Percentiles rank a stretch among this genome's conserved stretches.
phyloP scores from a whole-genome alignment of 2,329 filamentous ascomycete genomes.

The Trichophyton benhamiae region DNA sequence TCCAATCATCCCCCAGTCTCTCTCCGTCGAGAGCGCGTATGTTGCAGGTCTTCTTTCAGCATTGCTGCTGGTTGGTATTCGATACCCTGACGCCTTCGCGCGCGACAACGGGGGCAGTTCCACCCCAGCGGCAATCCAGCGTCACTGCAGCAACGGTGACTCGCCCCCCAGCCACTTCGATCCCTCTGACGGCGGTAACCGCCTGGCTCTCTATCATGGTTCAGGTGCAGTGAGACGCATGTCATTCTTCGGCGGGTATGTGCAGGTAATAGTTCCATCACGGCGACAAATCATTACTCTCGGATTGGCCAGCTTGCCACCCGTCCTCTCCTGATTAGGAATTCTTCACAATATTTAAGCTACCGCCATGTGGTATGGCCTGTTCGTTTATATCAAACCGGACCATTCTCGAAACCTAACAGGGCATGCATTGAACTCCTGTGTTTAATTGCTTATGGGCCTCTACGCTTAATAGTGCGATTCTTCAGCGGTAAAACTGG shows the following conservation, averaged over 20 bases:
- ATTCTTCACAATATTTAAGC: constrained; percentile 1
- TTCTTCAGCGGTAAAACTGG: not conserved
- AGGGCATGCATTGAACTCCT: not conserved
- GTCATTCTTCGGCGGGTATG: constrained; percentile 1
- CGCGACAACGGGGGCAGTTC: not conserved
- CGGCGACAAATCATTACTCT: not conserved
- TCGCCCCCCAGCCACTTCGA: not conserved
- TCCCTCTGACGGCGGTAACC: not conserved
- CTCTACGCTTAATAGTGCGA: not conserved
- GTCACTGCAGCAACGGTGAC: not conserved
- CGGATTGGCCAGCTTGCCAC: not conserved
- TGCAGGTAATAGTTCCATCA: not conserved
- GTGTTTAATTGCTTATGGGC: not conserved
- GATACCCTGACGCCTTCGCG: not conserved
- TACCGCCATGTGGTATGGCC: not conserved
- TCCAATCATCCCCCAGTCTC: not conserved
- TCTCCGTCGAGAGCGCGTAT: not conserved
- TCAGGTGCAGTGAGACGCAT: not conserved
- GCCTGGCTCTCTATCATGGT: not conserved
- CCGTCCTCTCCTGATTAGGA: not conserved
- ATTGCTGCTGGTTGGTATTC: not conserved
- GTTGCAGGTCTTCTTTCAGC: not conserved
- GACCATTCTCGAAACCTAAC: not conserved
- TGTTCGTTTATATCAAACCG: not conserved
- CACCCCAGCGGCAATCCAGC: constrained; percentile 2